Evolutionary conservation across 495 filamentous ascomycete species (phyloP).

Genomic region (Pseudotulostoma volvatum): DNA sequence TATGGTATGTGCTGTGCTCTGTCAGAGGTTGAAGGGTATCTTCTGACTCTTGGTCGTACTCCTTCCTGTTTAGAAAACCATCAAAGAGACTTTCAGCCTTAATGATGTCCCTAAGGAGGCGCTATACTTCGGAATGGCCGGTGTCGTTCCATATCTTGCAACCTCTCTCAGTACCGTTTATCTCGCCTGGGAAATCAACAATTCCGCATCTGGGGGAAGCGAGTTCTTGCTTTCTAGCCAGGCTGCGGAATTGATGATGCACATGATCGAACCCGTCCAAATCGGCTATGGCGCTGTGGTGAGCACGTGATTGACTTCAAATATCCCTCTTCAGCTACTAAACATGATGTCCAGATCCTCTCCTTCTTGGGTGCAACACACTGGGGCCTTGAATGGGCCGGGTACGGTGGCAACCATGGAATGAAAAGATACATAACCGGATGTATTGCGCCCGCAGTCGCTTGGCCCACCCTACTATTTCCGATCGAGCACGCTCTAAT

Average conservation of each 20-base stretch:
- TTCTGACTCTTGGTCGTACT: neutral
- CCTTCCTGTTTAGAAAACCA: conserved; percentile 39
- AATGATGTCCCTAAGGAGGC: conserved; percentile 63
- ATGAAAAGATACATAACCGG: conserved; percentile 72
- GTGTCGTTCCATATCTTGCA: conserved; percentile 76
- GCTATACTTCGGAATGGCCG: conserved; percentile 68
- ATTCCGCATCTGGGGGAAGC: conserved; percentile 37
- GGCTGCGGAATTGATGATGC: conserved; percentile 55
- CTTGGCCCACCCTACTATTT: conserved; percentile 86
- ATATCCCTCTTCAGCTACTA: neutral
- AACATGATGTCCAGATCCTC: conserved; percentile 43
- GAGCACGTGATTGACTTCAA: conserved; percentile 17
- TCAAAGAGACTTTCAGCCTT: conserved; percentile 80
- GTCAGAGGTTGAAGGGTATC: conserved; percentile 1
- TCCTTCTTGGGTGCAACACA: conserved; percentile 94
- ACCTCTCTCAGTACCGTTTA: conserved; percentile 81
- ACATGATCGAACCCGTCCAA: conserved; percentile 78
- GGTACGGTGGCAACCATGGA: conserved; percentile 53
- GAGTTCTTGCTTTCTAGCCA: conserved; percentile 53
- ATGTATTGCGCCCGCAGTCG: conserved; percentile 63
- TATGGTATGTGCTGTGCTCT: conserved; percentile 39
- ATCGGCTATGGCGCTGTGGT: conserved; percentile 86
- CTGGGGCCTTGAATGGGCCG: conserved; percentile 77
- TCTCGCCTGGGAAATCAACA: conserved; percentile 66
- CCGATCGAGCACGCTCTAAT: conserved; percentile 81